Base-by-base conservation (phyloP, 345 rosid genomes). In the Stellera chamaejasme region DNA sequence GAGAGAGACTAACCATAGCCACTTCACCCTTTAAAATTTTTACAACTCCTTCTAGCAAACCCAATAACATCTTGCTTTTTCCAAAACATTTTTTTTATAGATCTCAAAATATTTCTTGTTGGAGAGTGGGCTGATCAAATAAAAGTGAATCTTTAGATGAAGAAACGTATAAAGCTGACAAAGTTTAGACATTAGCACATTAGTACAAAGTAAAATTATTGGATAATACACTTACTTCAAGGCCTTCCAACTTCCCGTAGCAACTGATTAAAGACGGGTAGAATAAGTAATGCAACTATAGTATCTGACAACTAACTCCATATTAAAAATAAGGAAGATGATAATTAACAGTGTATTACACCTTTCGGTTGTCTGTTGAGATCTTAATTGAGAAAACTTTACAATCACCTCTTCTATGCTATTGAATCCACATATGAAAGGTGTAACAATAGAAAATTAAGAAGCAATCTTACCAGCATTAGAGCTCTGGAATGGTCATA, bases 1-100 rank as follows among this genome's bases (percentile, higher is more conserved):
- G 39, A 32, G 39, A 32, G 39, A 32, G 60, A 13, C 27, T 63
- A 57, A 89, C 97, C 97, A 87, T 83, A 9, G 99, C 90, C 58
- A 89, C 84, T 87, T 93, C 99, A 52, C 87, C 90, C 96, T 79
- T 88, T 64, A 78, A 72, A 97, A 88, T 92, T 9, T 97, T 81
- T 15, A 95, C 79, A 64, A 92, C 78, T 58, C 98, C 95, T 77
- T 93, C 92, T 6, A 93, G 70, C 73, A 93, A 72, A 66, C 99
- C 99, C 64, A 85, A 59, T 11, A 93, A 51, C 78, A 93, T 69
- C 79, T 93, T 89, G 74, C 95, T 87, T 81, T 93, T 39, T 96
- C 97, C 73, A 89, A 57, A 28, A 93, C 85, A 60, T 79, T 74
- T 73, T 97, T 77, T 51, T n/a, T n/a, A n/a, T n/a, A n/a, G n/a